Evolutionary conservation across 306 rosid genomes (phyloP), one percentile per base, ranked within the genome.

Genomic region (Macrotyloma uniflorum): DNA sequence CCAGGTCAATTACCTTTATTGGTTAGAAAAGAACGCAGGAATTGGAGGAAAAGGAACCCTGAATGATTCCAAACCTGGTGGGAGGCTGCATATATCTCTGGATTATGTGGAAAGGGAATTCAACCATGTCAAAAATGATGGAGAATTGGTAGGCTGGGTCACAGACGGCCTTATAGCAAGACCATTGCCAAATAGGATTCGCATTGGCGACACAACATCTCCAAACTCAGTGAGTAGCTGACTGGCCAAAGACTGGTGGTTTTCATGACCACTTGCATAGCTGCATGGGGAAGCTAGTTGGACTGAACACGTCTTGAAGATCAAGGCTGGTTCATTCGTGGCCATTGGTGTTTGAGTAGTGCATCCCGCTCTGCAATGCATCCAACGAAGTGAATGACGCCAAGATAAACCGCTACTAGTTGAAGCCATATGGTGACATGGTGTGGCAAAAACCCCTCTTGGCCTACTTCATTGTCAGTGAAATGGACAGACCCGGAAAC

Each of bases 1-100:
- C 76, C 98, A 94, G 76, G 93, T 86, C 64, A 94, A 91, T 65
- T 94, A 94, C 81, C 82, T 94, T 11, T 87, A 87, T 32, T 92
- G 98, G 98, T 46, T 92, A 70, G 97, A 94, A 87, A 94, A 81
- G 82, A 90, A 89, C 22, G 97, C 97, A 0, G 97, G 97, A 80
- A 84, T 87, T 24, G 87, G 76, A 86, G 95, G 88, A 76, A 80
- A 78, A 82, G 89, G 92, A 75, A 63, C 77, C 19, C 70, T 77
- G 18, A 33, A 79, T 47, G 98, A 94, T 83, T 89, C 93, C 83
- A 88, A 82, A 79, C 87, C 88, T 0, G 95, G 97, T 33, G 98
- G 98, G 72, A 85, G 89, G 89, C 82, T 94, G 71, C 90, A 83
- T 58, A 63, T 83, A 51, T 90, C 98, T 82, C 87, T 94, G 22